Percentiles rank a stretch among this genome's conserved stretches.
phyloP scores from a whole-genome alignment of 176 grass and related monocot genomes.

The Hsuehochloa calcarea region DNA sequence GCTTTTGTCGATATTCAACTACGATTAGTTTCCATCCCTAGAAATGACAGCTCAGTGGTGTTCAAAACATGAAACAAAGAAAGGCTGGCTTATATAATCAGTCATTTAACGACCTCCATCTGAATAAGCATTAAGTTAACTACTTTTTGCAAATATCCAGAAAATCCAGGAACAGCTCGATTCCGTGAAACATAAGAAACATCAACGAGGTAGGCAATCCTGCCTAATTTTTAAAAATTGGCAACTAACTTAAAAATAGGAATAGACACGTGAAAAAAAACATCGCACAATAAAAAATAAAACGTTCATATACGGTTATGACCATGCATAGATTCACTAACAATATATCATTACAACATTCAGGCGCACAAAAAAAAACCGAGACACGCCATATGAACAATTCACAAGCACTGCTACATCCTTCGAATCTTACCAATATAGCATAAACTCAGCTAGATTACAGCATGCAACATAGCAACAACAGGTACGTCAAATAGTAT shows the following conservation, averaged over 20 bases:
- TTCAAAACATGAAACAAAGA: not conserved
- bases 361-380: not conserved
- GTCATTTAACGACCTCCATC: not conserved
- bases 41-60: not conserved
- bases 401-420: not conserved
- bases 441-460: not conserved
- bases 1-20: not conserved
- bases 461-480: not conserved
- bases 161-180: not conserved
- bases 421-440: not conserved
- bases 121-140: not conserved
- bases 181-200: not conserved
- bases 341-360: not conserved
- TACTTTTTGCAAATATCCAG: not conserved
- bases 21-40: constrained; percentile 6
- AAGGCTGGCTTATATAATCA: not conserved
- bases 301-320: not conserved
- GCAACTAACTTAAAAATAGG: not conserved
- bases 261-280: not conserved
- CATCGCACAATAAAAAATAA: not conserved
- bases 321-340: not conserved
- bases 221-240: not conserved
- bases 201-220: not conserved
- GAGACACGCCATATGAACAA: not conserved
- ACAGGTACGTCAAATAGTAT: not conserved